Conservation (phyloP, 1,139 yeast species). For the Geotrichum phurueaensis region DNA sequence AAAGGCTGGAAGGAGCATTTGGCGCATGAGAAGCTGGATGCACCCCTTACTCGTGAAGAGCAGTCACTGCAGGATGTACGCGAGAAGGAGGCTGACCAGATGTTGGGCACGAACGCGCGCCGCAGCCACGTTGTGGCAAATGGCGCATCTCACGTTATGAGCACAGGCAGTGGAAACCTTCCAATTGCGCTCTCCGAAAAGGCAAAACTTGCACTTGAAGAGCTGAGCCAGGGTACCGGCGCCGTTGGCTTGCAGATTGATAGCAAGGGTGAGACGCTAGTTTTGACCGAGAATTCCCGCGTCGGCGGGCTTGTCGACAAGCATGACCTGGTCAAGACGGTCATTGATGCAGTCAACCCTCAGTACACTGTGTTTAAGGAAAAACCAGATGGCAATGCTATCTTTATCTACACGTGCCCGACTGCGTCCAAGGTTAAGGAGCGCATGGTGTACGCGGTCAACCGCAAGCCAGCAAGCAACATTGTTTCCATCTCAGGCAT, state of each 20-base stretch:
- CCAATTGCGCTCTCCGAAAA: constrained; percentile 3
- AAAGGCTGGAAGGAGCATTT: constrained; percentile 44
- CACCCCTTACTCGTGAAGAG: constrained; percentile 61
- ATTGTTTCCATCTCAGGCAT: constrained; percentile 37
- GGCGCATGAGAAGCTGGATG: constrained; percentile 36
- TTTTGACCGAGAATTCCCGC: constrained; percentile 24
- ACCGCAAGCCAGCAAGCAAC: constrained; percentile 59
- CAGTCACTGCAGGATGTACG: constrained; percentile 45
- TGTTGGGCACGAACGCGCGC: constrained; percentile 30
- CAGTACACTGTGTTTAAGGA: constrained; percentile 54
- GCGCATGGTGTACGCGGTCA: constrained; percentile 88
- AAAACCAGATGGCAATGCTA: constrained; percentile 25
- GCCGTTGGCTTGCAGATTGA: constrained; percentile 25
- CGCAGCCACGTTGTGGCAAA: constrained; percentile 22
- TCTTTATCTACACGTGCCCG: constrained; percentile 83
- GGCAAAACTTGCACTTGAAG: constrained; percentile 11
- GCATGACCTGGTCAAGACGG: constrained; percentile 29
- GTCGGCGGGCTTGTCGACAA: constrained; percentile 2
- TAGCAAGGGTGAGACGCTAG: constrained; percentile 29
- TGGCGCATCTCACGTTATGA: not conserved
- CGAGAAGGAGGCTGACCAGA: constrained; percentile 32
- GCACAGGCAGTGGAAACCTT: not conserved
- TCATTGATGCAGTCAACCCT: constrained; percentile 41
- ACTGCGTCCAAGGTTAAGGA: constrained; percentile 84
- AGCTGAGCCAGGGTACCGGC: constrained; percentile 17